Base-by-base conservation (phyloP, 352 stramenopile species). In the Globisporangium emineosum region DNA sequence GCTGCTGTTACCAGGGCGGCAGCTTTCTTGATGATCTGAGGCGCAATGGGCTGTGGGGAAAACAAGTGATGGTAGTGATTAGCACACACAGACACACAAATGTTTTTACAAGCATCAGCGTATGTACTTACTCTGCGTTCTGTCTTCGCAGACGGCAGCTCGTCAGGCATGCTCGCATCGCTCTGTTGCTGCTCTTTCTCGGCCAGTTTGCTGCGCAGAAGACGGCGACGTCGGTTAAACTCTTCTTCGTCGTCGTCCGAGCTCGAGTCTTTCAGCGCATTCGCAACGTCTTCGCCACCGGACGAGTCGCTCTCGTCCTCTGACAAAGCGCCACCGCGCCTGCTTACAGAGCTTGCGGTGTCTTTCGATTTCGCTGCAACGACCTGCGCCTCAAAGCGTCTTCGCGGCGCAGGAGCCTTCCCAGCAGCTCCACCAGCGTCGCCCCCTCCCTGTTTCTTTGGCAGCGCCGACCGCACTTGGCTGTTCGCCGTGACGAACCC, bases 191-290 rank as follows among this genome's bases (percentile, higher is more conserved):
- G 53, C 57, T 78, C 65, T 47, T 80, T 80, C n/a, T 72, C 70
- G 1, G 73, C 60, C 54, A 83, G 57, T 51, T 92, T 92, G 35
- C 52, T 80, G n/a, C 83, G 79, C 47, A 94, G 62, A 21, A 81
- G 70, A 57, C 69, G 74, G 19, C 86, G 81, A 25, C 82, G 86
- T 30, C 81, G 72, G 43, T 89, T 76, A 25, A 90, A 78, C 32
- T 84, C 82, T 35, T 91, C 86, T 21, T 90, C 84, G 63, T 90
- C 83, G 2, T 90, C 83, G 9, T 90, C 81, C 2, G 84, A 93
- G 55, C 80, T 89, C 47, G 85, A 93, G 66, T 91, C 85, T 51
- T 89, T 70, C 54, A 93, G 71, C 8, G 77, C 79, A 27, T 89
- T 83, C 27, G 67, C 74, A 2, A 68, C 72, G 45, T 78, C 72